Evolutionary conservation across 2,329 filamentous ascomycete genomes (phyloP).

Genomic region (Hymenoscyphus infarciens): DNA sequence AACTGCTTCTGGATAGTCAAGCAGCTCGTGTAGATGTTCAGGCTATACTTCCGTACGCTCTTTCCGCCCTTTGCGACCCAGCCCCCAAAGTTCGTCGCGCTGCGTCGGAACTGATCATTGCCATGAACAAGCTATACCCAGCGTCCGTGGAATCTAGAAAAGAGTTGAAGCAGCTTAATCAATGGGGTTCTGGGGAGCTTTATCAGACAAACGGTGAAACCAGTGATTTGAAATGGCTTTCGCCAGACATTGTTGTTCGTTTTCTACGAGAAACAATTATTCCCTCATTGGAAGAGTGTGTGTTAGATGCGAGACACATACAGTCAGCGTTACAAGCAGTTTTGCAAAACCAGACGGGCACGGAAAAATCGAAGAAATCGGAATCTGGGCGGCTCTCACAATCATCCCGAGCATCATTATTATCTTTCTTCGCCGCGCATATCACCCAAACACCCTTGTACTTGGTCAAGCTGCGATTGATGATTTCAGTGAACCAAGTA

Average conservation of each 20-base stretch:
- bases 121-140: constrained; percentile 50
- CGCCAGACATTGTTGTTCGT: constrained; percentile 53
- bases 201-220: constrained; percentile 56
- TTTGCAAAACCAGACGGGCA: constrained; percentile 51
- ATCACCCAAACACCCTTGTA: constrained; percentile 64
- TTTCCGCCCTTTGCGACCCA: constrained; percentile 71
- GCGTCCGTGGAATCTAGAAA: constrained; percentile 40
- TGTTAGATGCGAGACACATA: constrained; percentile 73
- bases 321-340: constrained; percentile 57
- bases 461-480: constrained; percentile 64
- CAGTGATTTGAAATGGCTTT: constrained; percentile 52
- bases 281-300: constrained; percentile 77
- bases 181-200: constrained; percentile 60
- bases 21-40: constrained; percentile 64
- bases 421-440: constrained; percentile 73
- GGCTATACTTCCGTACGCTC: constrained; percentile 74
- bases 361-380: constrained; percentile 42
- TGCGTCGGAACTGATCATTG: constrained; percentile 63
- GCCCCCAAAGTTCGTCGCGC: constrained; percentile 73
- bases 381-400: constrained; percentile 48
- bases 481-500: constrained; percentile 69
- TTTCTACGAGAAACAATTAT: constrained; percentile 65
- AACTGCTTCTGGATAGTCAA: constrained; percentile 50
- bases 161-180: constrained; percentile 35
- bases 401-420: constrained; percentile 58